Base-by-base conservation (phyloP, 345 rosid species). In the Corchorus olitorius region DNA sequence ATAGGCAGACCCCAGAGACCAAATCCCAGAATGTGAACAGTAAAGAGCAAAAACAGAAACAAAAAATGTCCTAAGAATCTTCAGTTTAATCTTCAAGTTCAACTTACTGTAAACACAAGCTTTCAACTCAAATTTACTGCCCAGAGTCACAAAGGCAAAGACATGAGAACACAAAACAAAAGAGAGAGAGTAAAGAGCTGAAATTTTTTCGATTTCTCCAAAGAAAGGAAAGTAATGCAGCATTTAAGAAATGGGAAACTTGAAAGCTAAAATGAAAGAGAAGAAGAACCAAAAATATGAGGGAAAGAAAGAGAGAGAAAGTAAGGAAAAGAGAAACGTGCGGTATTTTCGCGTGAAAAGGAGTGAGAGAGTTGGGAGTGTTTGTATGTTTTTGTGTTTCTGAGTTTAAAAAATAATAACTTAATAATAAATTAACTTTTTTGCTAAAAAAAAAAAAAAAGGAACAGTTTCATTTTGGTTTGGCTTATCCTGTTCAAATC, bases 331-430 rank as follows among this genome's bases (percentile, higher is more conserved):
- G 67, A 8, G 62, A 48, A 63, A 73, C 65, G 65, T 60, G 77
- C 61, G 70, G 43, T 63, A 49, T 74, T 63, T 74, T 70, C 61
- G 80, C 76, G 79, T 78, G 74, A 65, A 73, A 71, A 73, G 78
- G 62, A 74, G 78, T 60, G 68, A 76, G 74, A 64, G 63, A 70
- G 64, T 56, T 50, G 49, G 27, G 62, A 53, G 74, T 71, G 74
- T 61, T 62, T 62, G 39, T 34, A 52, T 53, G 54, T 65, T 12
- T 34, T 20, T 43, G 49, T 19, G 13, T 58, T 43, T 20, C 43
- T 17, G 16, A 60, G 73, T 70, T 69, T 50, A 59, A 61, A 74
- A 49, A 27, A 1, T 27, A 27, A 27, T 27, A 27, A 27, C 27
- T 27, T 27, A 27, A 27, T 27, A 27, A 27, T 27, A 27, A 27